These are phyloP conservation scores for Neurospora africana DNA, from an alignment of 495 filamentous ascomycete genomes.

Conservation along the genomic window DNA sequence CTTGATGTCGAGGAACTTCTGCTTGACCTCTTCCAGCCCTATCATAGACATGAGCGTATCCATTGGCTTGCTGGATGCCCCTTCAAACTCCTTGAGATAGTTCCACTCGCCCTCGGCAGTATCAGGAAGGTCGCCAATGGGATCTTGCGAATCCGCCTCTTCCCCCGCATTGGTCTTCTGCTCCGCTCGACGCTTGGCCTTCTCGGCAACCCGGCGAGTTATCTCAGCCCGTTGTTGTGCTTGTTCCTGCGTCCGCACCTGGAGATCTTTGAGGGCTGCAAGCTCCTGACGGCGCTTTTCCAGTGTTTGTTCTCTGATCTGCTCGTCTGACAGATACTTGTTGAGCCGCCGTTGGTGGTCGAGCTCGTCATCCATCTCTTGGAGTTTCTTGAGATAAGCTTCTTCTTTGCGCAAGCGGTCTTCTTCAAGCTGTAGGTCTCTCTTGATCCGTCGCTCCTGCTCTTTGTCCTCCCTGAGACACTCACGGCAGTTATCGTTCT, in stretches of 20 bases:
- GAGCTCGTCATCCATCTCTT: slow-evolving; percentile 48
- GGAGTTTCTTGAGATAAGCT: slow-evolving; percentile 40
- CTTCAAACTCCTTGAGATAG: slow-evolving; percentile 41
- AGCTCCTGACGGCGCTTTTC: slow-evolving; percentile 27
- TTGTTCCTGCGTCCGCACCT: slow-evolving; percentile 5
- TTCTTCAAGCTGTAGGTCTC: slow-evolving; percentile 45
- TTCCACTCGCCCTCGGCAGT: slow-evolving; percentile 48
- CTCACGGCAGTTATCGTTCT: slow-evolving; percentile 27
- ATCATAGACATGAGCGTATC: slow-evolving; percentile 63
- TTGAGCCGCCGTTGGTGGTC: slow-evolving; percentile 37
- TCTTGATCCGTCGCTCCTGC: slow-evolving; percentile 30
- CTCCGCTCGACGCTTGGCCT: background rate
- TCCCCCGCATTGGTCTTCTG: background rate
- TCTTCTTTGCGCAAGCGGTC: slow-evolving; percentile 39
- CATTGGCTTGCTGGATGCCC: slow-evolving; percentile 42
- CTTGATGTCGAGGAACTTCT: slow-evolving; percentile 54
- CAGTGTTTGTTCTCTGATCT: slow-evolving; percentile 34
- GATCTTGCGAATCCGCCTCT: background rate
- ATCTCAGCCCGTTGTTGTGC: slow-evolving; percentile 3
- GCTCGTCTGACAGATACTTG: slow-evolving; percentile 36
- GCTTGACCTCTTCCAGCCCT: slow-evolving; percentile 62
- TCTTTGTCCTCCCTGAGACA: slow-evolving; percentile 44
- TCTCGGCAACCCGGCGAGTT: background rate
- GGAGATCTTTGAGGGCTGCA: slow-evolving; percentile 8
- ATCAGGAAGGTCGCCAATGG: background rate